Conservation (phyloP, 202 grass and related monocot species). For the Hordeum pubiflorum region DNA sequence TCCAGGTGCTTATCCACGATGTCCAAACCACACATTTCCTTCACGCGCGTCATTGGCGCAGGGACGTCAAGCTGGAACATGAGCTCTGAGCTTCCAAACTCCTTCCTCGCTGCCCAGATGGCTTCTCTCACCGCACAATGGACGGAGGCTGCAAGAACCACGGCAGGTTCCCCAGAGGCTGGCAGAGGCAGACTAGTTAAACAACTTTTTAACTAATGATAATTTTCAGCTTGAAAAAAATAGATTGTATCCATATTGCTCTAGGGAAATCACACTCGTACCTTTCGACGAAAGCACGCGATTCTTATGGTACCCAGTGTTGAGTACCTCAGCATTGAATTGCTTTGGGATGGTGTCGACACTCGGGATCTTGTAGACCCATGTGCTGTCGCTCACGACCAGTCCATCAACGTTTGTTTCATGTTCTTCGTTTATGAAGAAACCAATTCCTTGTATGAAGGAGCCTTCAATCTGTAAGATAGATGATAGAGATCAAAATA, state of each 20-base stretch:
- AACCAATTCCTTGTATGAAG: slow-evolving; percentile 67
- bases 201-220: not conserved
- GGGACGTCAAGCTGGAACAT: slow-evolving; percentile 55
- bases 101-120: slow-evolving; percentile 45
- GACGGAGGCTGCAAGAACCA: slow-evolving; percentile 49
- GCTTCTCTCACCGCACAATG: slow-evolving; percentile 58
- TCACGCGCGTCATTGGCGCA: slow-evolving; percentile 57
- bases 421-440: slow-evolving; percentile 46
- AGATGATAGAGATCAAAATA: not conserved
- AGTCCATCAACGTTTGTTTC: slow-evolving; percentile 43
- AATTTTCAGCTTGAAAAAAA: no score
- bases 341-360: slow-evolving; percentile 41
- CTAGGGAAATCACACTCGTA: not conserved
- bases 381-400: slow-evolving; percentile 46
- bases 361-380: slow-evolving; percentile 64
- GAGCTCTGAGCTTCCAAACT: slow-evolving; percentile 28
- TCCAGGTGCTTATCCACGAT: slow-evolving; percentile 62
- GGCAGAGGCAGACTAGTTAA: not conserved
- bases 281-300: slow-evolving; percentile 68
- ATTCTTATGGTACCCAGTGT: slow-evolving; percentile 51
- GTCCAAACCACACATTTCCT: slow-evolving; percentile 70
- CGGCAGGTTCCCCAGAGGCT: slow-evolving; percentile 61
- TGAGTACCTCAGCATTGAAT: not conserved
- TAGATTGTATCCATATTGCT: no score
- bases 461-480: slow-evolving; percentile 49